phyloP scores from a whole-genome alignment of 106 monocot species.

The Iris macrosiphon region DNA sequence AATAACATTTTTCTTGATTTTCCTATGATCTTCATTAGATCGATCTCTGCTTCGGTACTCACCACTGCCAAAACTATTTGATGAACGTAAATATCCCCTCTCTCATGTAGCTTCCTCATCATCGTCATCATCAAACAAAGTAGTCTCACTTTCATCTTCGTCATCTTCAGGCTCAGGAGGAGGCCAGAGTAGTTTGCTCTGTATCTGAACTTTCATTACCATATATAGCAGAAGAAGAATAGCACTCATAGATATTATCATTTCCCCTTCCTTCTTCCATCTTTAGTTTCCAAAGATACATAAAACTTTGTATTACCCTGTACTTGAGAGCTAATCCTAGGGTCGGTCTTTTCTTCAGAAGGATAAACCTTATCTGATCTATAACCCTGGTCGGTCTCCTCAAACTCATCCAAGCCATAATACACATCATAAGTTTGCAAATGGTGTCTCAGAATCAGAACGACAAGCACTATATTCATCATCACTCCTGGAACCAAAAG shows the following conservation, averaged over 20 bases:
- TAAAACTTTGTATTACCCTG: conserved; percentile 18
- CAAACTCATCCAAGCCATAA: conserved; percentile 41
- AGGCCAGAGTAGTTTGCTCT: conserved; percentile 54
- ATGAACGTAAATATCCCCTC: conserved; percentile 54
- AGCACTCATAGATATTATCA: conserved; percentile 37
- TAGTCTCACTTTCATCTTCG: conserved; percentile 39
- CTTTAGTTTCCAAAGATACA: conserved; percentile 30
- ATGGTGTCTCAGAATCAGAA: conserved; percentile 39
- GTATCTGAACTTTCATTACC: conserved; percentile 35
- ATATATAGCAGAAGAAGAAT: conserved; percentile 50
- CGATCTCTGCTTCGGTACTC: conserved; percentile 39
- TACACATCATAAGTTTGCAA: conserved; percentile 41
- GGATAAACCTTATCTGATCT: conserved; percentile 23
- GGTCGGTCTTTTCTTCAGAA: conserved; percentile 25
- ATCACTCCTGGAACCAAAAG: conserved; percentile 58
- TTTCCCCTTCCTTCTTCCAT: conserved; percentile 23
- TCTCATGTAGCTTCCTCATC: conserved; percentile 51
- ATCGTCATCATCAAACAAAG: conserved; percentile 63
- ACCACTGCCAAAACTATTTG: conserved; percentile 60
- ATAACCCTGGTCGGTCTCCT: conserved; percentile 32
- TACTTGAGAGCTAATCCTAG: conserved; percentile 12
- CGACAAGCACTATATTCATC: conserved; percentile 44
- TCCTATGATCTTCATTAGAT: conserved; percentile 64
- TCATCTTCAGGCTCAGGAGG: conserved; percentile 75
- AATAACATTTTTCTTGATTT: conserved; percentile 74